These are phyloP conservation scores for Aspergillus ostianus DNA, from an alignment of 495 filamentous ascomycete genomes.

Conservation along the genomic window DNA sequence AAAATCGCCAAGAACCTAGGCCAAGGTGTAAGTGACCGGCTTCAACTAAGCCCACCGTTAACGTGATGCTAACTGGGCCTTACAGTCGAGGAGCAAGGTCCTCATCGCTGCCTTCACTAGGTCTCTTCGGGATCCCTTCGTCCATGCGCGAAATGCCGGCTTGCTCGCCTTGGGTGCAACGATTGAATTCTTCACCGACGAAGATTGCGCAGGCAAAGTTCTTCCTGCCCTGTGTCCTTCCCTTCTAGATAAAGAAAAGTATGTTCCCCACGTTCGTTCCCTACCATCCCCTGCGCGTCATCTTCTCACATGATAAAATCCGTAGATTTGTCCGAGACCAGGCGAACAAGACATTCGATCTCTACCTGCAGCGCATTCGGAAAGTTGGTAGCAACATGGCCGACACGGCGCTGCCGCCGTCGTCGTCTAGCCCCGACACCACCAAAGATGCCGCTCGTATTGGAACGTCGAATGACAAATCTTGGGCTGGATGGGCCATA, in stretches of 20 bases:
- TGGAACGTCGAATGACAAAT: slow-evolving; percentile 69
- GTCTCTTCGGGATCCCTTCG: slow-evolving; percentile 87
- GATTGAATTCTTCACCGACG: slow-evolving; percentile 79
- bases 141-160: slow-evolving; percentile 87
- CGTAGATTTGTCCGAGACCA: slow-evolving; percentile 76
- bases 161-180: slow-evolving; percentile 84
- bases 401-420: slow-evolving; percentile 68
- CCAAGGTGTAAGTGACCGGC: slow-evolving; percentile 49
- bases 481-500: slow-evolving; percentile 97
- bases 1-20: slow-evolving; percentile 92
- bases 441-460: slow-evolving; percentile 58
- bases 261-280: slow-evolving; percentile 13
- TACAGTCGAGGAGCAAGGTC: slow-evolving; percentile 76
- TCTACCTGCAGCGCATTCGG: slow-evolving; percentile 81
- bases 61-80: slow-evolving; percentile 20
- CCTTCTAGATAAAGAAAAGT: slow-evolving; percentile 86
- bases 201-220: slow-evolving; percentile 82
- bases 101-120: slow-evolving; percentile 87
- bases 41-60: not conserved
- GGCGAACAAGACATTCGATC: slow-evolving; percentile 83
- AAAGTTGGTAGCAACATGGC: slow-evolving; percentile 75
- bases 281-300: not conserved
- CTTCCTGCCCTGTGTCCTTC: slow-evolving; percentile 79
- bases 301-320: not conserved
- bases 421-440: slow-evolving; percentile 35